Evolutionary conservation across 2,329 filamentous ascomycete species (phyloP).

Genomic region (Fusarium ambrosium): DNA sequence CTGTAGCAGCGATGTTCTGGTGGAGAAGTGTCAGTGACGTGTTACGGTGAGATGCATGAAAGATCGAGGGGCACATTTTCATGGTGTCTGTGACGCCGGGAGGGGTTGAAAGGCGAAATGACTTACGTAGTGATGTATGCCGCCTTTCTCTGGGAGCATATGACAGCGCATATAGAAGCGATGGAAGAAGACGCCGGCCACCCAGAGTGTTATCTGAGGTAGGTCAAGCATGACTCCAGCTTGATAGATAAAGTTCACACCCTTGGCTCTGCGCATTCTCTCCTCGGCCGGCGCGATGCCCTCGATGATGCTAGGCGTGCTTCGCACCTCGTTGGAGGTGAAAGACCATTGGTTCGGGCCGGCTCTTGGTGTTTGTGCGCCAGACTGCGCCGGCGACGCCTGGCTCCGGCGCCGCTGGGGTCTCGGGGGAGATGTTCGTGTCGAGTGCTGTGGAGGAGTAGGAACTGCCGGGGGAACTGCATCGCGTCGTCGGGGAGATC

Average conservation of each 20-base stretch:
- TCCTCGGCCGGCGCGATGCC: constrained; percentile 85
- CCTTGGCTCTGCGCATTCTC: constrained; percentile 85
- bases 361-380: constrained; percentile 54
- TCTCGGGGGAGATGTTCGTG: constrained; percentile 68
- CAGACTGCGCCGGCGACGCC: constrained; percentile 58
- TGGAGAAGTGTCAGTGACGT: constrained; percentile 27
- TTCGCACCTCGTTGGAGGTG: constrained; percentile 82
- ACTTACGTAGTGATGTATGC: constrained; percentile 90
- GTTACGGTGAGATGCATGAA: background rate
- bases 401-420: constrained; percentile 59
- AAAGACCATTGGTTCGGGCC: constrained; percentile 86
- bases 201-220: constrained; percentile 91
- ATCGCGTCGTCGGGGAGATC: constrained; percentile 62
- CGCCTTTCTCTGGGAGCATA: constrained; percentile 80
- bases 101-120: background rate
- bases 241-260: constrained; percentile 96
- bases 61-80: background rate
- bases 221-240: constrained; percentile 93
- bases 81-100: background rate
- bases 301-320: constrained; percentile 86
- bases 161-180: constrained; percentile 93
- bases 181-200: constrained; percentile 94
- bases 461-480: constrained; percentile 71
- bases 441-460: constrained; percentile 69
- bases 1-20: constrained; percentile 87